Evolutionary conservation across 2,329 filamentous ascomycete genomes (phyloP).

Genomic region (Colletotrichum sojae): DNA sequence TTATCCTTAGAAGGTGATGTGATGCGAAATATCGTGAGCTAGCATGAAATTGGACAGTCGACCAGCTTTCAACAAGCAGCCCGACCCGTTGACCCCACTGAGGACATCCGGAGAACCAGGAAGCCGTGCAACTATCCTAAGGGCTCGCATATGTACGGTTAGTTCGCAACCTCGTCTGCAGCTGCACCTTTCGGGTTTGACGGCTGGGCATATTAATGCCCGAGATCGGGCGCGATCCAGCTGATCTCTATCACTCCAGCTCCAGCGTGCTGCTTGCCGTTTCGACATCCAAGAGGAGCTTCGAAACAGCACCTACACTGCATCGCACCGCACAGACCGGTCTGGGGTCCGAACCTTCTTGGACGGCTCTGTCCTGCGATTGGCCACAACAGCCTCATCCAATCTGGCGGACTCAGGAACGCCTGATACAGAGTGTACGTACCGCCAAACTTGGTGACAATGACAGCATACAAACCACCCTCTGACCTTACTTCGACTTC

Average conservation of each 20-base stretch:
- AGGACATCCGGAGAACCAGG: too few relatives aligned
- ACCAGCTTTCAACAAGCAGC: too few relatives aligned
- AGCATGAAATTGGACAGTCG: too few relatives aligned
- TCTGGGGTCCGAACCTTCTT: slow-evolving; percentile 28
- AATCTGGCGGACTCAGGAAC: slow-evolving; percentile 33
- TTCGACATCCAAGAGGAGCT: too few relatives aligned
- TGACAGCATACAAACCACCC: slow-evolving; percentile 3
- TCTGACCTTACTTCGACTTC: background rate
- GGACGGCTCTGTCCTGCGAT: background rate
- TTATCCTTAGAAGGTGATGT: too few relatives aligned
- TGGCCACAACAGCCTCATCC: slow-evolving; percentile 16
- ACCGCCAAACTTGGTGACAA: background rate
- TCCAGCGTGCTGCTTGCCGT: too few relatives aligned
- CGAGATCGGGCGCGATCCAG: slow-evolving; percentile 20
- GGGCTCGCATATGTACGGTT: too few relatives aligned
- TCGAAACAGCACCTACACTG: slow-evolving; percentile 33
- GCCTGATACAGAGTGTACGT: slow-evolving; percentile 7
- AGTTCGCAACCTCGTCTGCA: background rate
- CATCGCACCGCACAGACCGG: slow-evolving; percentile 25
- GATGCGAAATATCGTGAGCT: too few relatives aligned
- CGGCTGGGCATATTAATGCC: background rate
- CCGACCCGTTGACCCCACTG: too few relatives aligned
- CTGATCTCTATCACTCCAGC: slow-evolving; percentile 1
- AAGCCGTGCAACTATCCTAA: too few relatives aligned
- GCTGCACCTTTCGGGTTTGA: slow-evolving; percentile 33